Conservation (phyloP, 73 alveolate genomes). For the Tetrahymena malaccensis region DNA sequence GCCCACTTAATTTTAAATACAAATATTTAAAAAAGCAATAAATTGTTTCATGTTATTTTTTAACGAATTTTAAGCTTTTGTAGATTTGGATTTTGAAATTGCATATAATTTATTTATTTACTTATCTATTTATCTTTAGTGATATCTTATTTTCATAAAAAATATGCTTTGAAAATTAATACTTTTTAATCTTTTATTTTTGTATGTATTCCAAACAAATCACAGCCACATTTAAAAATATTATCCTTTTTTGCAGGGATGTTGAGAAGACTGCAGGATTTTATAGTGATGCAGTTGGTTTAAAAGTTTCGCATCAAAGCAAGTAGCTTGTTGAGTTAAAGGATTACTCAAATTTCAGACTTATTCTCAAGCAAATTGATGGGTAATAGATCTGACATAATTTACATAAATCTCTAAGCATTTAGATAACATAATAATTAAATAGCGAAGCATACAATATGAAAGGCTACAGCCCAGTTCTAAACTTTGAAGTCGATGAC, state of each 20-base stretch:
- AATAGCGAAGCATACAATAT: not conserved
- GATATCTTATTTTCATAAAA: no score
- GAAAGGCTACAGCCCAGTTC: not conserved
- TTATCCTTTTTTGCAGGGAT: not conserved
- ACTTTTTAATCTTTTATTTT: not conserved
- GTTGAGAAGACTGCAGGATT: not conserved
- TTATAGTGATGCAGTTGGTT: not conserved
- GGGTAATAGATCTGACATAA: not conserved
- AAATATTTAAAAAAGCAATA: no score
- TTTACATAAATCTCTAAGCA: no score
- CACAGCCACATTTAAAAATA: not conserved
- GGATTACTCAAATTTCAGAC: not conserved
- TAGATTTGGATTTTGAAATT: no score
- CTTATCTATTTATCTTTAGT: no score
- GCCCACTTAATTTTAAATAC: no score
- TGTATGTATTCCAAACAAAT: not conserved
- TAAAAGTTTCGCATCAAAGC: not conserved
- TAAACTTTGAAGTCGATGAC: not conserved
- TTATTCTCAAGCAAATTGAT: not conserved
- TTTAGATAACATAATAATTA: not conserved
- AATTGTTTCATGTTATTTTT: no score
- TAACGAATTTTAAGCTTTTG: no score
- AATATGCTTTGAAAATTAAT: not conserved
- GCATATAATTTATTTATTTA: no score
- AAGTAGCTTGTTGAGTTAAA: not conserved